phyloP scores from a whole-genome alignment of 2,329 filamentous ascomycete genomes.

The Clarireedia homoeocarpa region DNA sequence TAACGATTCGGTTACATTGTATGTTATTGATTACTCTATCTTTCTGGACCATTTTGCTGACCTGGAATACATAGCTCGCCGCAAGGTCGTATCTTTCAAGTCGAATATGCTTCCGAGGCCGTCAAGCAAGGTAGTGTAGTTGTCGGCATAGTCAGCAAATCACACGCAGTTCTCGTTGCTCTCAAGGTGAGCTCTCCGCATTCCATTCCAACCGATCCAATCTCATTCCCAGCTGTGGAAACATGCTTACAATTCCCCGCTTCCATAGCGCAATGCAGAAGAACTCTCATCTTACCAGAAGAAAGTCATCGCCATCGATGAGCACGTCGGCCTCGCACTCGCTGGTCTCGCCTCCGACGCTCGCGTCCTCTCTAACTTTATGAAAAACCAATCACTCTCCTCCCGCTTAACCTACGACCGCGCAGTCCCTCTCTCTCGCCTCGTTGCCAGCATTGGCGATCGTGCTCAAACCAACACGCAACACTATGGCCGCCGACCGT shows the following conservation, averaged over 20 bases:
- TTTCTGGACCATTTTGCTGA: constrained; percentile 17
- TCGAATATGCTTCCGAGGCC: constrained; percentile 97
- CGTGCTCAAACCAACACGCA: constrained; percentile 98
- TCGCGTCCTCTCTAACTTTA: constrained; percentile 99
- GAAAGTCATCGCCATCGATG: constrained; percentile 95
- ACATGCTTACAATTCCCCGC: background rate
- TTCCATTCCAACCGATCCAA: background rate
- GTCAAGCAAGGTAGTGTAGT: constrained; percentile 99
- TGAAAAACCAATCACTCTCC: constrained; percentile 97
- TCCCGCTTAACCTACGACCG: constrained; percentile 95
- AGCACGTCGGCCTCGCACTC: constrained; percentile 91
- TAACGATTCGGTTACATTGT: constrained; percentile 99
- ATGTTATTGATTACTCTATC: constrained; percentile 34
- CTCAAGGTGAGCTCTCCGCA: constrained; percentile 63
- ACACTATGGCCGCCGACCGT: constrained; percentile 91
- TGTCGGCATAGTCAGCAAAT: constrained; percentile 95
- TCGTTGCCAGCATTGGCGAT: constrained; percentile 87
- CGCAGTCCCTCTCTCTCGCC: constrained; percentile 79
- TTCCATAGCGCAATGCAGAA: constrained; percentile 88
- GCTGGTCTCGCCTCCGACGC: constrained; percentile 95
- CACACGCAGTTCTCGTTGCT: constrained; percentile 89
- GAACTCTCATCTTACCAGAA: constrained; percentile 99
- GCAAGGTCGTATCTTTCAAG: constrained; percentile 98
- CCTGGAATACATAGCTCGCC: constrained; percentile 63
- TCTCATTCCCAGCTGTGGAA: background rate